Percentiles rank a stretch among this genome's conserved stretches.
These are phyloP conservation scores for Coemansia sp. DNA, from an alignment of 192 early-diverging fungal genomes.

Conservation along the genomic window DNA sequence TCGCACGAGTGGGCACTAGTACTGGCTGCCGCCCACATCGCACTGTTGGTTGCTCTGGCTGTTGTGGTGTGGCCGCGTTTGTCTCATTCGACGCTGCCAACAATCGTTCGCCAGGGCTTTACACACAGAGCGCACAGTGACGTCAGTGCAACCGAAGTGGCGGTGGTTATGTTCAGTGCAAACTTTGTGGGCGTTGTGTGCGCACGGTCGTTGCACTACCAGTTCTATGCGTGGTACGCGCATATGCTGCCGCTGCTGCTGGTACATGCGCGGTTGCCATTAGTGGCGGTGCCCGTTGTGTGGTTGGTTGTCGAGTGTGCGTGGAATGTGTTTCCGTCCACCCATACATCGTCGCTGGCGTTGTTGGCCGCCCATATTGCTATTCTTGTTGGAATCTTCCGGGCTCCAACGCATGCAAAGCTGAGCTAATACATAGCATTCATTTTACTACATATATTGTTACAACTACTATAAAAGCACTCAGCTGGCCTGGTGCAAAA, in stretches of 20 bases:
- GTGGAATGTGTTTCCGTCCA: conserved; percentile 91
- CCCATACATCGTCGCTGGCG: conserved; percentile 48
- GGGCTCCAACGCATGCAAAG: neutral
- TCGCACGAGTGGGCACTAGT: conserved; percentile 56
- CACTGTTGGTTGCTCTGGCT: conserved; percentile 60
- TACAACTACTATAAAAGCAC: neutral
- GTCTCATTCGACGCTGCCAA: conserved; percentile 12
- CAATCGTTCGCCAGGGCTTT: conserved; percentile 18
- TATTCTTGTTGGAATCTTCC: conserved; percentile 47
- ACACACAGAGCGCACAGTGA: neutral
- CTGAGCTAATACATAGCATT: neutral
- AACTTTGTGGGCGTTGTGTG: conserved; percentile 91
- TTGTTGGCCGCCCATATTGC: conserved; percentile 58
- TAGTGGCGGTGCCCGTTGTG: conserved; percentile 1
- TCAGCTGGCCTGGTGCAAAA: conserved; percentile 53
- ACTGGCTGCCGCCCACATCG: conserved; percentile 62
- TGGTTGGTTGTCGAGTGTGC: conserved; percentile 64
- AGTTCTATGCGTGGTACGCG: conserved; percentile 96
- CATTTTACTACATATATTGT: neutral
- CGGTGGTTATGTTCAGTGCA: conserved; percentile 65
- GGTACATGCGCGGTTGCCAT: conserved; percentile 35
- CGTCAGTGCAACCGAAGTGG: conserved; percentile 12
- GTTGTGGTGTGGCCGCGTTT: conserved; percentile 55
- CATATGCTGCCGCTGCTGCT: conserved; percentile 81
- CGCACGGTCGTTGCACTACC: conserved; percentile 89